A percentile compares a stretch with the other conserved stretches of the same genome.
phyloP scores from a whole-genome alignment of 2,329 filamentous ascomycete genomes.

The Apiospora pterosperma region DNA sequence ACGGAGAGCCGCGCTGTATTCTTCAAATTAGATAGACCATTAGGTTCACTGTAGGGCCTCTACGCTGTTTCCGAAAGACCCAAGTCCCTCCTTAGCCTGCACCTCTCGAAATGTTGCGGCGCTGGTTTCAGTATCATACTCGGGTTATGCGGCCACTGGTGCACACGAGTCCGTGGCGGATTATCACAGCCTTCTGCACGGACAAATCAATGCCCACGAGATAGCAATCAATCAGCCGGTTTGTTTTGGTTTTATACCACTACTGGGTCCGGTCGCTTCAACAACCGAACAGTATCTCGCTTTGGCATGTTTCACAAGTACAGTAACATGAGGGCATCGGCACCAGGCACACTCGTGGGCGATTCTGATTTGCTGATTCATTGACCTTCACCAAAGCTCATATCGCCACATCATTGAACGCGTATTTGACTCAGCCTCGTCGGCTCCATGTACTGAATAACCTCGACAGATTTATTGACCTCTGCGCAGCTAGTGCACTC shows the following conservation, averaged over 20 bases:
- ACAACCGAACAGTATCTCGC: background rate
- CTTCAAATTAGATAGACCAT: too few relatives aligned
- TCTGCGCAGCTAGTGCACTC: background rate
- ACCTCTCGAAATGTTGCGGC: background rate
- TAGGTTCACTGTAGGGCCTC: background rate
- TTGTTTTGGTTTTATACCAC: background rate
- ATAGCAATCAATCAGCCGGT: background rate
- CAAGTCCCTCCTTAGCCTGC: too few relatives aligned
- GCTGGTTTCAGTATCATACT: background rate
- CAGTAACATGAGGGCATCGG: background rate
- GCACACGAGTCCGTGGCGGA: background rate
- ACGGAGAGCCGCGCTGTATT: too few relatives aligned
- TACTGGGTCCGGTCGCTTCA: background rate
- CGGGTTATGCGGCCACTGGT: background rate
- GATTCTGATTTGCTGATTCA: background rate
- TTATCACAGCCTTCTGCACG: background rate
- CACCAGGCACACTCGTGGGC: background rate
- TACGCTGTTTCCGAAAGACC: background rate
- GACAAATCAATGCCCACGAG: background rate
- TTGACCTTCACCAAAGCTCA: background rate
- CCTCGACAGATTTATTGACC: background rate
- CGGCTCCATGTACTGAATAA: background rate
- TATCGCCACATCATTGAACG: constrained; percentile 1
- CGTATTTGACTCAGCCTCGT: background rate
- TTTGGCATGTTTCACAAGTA: background rate